Conservation (phyloP, 73 alveolate species). For the Stentor coeruleus region DNA sequence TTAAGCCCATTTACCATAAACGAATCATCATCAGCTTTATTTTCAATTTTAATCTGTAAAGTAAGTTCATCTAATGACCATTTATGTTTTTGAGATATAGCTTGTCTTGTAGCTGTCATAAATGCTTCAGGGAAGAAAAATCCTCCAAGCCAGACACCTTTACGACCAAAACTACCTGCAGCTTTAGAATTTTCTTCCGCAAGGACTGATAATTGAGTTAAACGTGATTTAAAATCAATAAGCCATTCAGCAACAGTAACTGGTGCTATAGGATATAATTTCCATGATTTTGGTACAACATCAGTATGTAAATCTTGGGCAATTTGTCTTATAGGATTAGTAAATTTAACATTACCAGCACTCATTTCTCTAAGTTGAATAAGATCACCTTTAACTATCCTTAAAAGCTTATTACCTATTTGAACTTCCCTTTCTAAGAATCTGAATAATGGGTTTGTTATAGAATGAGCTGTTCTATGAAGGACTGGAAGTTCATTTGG, state of each 20-base stretch:
- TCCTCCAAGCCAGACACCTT: constrained; percentile 97
- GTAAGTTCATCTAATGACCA: constrained; percentile 91
- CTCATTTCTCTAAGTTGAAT: constrained; percentile 73
- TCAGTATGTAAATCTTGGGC: constrained; percentile 85
- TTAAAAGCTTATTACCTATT: constrained; percentile 75
- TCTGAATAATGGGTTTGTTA: constrained; percentile 92
- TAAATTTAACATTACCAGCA: constrained; percentile 78
- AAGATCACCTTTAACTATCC: constrained; percentile 67
- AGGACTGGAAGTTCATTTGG: constrained; percentile 63
- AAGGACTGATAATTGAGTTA: constrained; percentile 61
- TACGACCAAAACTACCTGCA: constrained; percentile 19
- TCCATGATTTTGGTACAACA: constrained; percentile 89
- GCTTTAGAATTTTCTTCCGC: constrained; percentile 1
- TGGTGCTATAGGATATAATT: constrained; percentile 68
- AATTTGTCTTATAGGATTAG: constrained; percentile 76
- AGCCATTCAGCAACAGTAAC: constrained; percentile 95
- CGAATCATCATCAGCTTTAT: constrained; percentile 56
- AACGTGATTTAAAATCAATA: constrained; percentile 84
- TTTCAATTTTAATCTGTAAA: constrained; percentile 54
- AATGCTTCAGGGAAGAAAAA: constrained; percentile 99
- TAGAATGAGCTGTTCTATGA: constrained; percentile 66
- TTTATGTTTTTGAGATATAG: constrained; percentile 74
- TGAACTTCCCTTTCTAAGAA: constrained; percentile 95
- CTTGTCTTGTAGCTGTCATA: constrained; percentile 97
- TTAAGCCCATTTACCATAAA: constrained; percentile 78